Conservation (phyloP, 768 basidiomycete genomes). For the Amanita inopinata region DNA sequence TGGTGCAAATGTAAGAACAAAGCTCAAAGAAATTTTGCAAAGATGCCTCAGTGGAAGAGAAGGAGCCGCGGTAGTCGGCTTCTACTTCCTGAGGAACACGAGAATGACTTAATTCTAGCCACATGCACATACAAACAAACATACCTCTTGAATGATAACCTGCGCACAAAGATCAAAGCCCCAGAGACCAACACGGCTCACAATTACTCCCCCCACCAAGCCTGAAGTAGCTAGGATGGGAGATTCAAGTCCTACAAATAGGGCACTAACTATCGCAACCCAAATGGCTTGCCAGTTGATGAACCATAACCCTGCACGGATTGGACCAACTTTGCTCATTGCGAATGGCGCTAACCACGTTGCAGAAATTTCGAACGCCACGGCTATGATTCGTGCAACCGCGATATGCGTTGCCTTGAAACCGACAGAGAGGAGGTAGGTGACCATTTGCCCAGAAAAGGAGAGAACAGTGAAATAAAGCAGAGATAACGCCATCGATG, state of each 20-base stretch:
- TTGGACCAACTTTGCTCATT: constrained; percentile 16
- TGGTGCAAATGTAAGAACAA: constrained; percentile 16
- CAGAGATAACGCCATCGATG: constrained; percentile 16
- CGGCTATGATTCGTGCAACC: constrained; percentile 15
- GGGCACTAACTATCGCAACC: constrained; percentile 12
- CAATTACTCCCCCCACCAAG: constrained; percentile 16
- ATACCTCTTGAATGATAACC: constrained; percentile 19
- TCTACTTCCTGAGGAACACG: constrained; percentile 14
- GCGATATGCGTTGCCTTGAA: constrained; percentile 17
- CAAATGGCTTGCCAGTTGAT: constrained; percentile 20
- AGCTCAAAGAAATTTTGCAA: constrained; percentile 21
- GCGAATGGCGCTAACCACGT: constrained; percentile 20
- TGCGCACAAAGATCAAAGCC: constrained; percentile 22
- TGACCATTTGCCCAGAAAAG: constrained; percentile 20
- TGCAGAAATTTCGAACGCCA: constrained; percentile 18
- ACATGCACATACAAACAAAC: not conserved
- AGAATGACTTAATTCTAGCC: no score
- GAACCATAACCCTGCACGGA: constrained; percentile 22
- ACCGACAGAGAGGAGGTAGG: constrained; percentile 18
- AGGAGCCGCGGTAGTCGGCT: constrained; percentile 14
- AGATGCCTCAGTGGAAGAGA: constrained; percentile 20
- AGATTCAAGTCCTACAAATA: constrained; percentile 11
- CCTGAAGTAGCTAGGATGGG: constrained; percentile 11
- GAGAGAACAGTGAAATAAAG: constrained; percentile 24
- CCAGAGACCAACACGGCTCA: constrained; percentile 22